These are phyloP conservation scores for Zanthoxylum bungeanum DNA, from an alignment of 345 rosid genomes.

Conservation along the genomic window DNA sequence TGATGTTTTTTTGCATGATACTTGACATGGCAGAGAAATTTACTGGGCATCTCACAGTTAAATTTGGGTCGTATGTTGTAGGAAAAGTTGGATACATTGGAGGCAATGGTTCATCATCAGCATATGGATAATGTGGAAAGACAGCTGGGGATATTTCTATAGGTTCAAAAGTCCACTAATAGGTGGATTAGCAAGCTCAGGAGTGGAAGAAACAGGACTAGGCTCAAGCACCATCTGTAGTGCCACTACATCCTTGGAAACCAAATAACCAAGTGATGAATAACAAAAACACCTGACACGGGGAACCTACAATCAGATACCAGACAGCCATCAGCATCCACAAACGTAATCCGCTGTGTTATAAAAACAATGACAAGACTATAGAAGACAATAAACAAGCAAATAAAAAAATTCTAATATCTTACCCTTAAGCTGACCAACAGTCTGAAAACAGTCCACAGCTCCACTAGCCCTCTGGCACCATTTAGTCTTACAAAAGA, in stretches of 20 bases:
- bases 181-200: constrained; percentile 74
- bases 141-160: constrained; percentile 88
- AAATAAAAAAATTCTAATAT: neutral
- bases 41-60: constrained; percentile 88
- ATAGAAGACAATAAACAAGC: neutral
- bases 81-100: constrained; percentile 90
- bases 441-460: constrained; percentile 44
- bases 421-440: constrained; percentile 47
- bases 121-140: constrained; percentile 55
- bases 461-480: constrained; percentile 43
- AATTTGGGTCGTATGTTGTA: constrained; percentile 65
- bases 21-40: constrained; percentile 68
- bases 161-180: constrained; percentile 67
- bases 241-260: constrained; percentile 60
- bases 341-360: neutral
- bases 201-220: constrained; percentile 43
- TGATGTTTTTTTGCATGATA: constrained; percentile 66
- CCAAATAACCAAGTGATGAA: constrained; percentile 62
- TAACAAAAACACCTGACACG: constrained; percentile 49
- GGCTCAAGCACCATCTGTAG: constrained; percentile 34
- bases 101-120: constrained; percentile 55
- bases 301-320: constrained; percentile 50
- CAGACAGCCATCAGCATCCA: constrained; percentile 23
- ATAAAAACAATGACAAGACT: neutral
- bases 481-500: constrained; percentile 43